Evolutionary conservation across 2,329 filamentous ascomycete species (phyloP), one percentile per base, ranked within the genome.

Genomic region (Aciculosporium take): DNA sequence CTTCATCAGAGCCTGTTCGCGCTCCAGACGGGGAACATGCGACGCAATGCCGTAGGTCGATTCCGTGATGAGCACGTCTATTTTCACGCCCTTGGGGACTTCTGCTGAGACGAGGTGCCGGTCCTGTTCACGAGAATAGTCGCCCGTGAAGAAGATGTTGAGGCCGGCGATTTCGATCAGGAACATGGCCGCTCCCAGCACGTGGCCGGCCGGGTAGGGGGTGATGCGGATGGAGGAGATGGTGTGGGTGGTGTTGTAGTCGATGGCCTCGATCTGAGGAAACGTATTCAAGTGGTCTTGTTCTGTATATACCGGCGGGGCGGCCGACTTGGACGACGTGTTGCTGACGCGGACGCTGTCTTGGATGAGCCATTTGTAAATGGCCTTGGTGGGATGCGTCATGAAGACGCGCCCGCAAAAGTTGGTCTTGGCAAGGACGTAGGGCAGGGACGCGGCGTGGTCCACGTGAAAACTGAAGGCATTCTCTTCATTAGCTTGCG

Each of bases 321-420:
- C 70, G 0, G 68, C 70, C 41, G 69, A 65, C 49, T 76, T 74
- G 8, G 74, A 76, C 2, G 75, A 77, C 4, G 74, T 79, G 55
- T 79, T 83, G 57, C 81, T 82, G 24, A 98, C 88, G 45, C 91
- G 81, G 34, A 98, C 85, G 50, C 87, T 94, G 63, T 98, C 91
- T 61, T 94, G 87, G 48, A 96, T 95, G 39, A 96, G 77, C 89
- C 91, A 96, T 65, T 96, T 96, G 74, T 98, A 98, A 59, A 98
- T 98, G 53, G 91, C 91, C 62, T 98, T 96, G 36, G 91, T 98
- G 2, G 91, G 87, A 67, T 98, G 91, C 39, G 91, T 98, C 89
- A 96, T 98, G 67, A 95, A 96, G 46, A 96, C 89, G 18, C 88
- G 79, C 37, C 91, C 91, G 49, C 84, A 82, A 68, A 98, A 98